These are phyloP conservation scores for Silene conica DNA, from an alignment of 148 eudicot species.

Conservation along the genomic window DNA sequence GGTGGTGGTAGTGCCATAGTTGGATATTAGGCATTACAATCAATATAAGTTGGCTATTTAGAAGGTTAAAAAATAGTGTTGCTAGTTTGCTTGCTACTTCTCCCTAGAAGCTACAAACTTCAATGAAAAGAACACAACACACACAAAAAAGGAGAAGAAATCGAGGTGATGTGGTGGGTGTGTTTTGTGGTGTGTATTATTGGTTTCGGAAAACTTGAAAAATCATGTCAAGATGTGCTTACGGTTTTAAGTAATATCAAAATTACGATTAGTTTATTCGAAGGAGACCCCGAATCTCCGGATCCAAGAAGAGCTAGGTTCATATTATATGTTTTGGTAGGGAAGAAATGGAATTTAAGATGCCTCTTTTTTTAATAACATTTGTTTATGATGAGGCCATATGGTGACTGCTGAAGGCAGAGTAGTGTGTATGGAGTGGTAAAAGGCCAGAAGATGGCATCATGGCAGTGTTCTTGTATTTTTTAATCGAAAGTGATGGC, in stretches of 20 bases:
- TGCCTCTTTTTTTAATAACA: conserved; percentile 24
- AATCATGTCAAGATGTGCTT: conserved; percentile 15
- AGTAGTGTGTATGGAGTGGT: conserved; percentile 10
- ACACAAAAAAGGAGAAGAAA: conserved; percentile 29
- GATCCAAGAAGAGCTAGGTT: conserved; percentile 95
- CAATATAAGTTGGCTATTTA: background rate
- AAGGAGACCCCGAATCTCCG: conserved; percentile 53
- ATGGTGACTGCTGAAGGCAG: background rate
- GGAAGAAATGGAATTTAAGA: conserved; percentile 35
- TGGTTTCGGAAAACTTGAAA: conserved; percentile 30
- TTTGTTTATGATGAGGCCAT: conserved; percentile 29
- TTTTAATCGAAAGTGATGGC: conserved; percentile 21
- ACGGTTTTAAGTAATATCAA: conserved; percentile 15
- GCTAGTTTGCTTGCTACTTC: conserved; percentile 14
- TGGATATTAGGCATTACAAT: conserved; percentile 66
- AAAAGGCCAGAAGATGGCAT: background rate
- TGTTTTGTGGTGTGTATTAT: conserved; percentile 22
- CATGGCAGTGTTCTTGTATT: conserved; percentile 17
- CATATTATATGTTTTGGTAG: conserved; percentile 31
- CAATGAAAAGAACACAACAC: conserved; percentile 43
- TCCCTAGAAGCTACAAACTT: conserved; percentile 46
- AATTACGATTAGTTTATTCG: conserved; percentile 23
- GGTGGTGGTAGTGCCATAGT: conserved; percentile 40
- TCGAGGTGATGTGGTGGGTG: conserved; percentile 10
- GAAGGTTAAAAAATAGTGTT: background rate